Evolutionary conservation across 139 green algal genomes (phyloP).

Genomic region (Closterium sp.): DNA sequence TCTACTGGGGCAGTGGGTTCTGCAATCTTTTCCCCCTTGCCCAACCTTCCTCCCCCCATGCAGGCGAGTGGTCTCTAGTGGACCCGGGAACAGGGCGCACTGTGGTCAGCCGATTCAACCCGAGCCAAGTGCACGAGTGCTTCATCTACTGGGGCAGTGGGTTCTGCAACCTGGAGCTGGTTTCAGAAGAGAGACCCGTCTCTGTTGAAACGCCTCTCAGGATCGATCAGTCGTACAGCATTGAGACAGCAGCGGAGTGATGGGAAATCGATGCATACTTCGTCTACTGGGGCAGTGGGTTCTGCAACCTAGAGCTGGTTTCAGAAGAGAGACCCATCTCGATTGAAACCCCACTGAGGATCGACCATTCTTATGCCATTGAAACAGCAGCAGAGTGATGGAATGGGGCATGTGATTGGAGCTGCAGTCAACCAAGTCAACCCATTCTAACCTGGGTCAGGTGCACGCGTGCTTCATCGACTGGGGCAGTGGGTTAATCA

Average conservation of each 20-base stretch:
- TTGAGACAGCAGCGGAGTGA: neutral
- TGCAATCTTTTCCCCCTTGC: too few species aligned
- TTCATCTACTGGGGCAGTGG: too few species aligned
- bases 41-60: too few species aligned
- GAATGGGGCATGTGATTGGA: too few species aligned
- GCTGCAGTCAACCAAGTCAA: conserved; percentile 21
- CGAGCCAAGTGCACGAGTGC: neutral
- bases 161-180: too few species aligned
- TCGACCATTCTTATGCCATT: conserved; percentile 25
- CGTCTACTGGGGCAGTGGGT: conserved; percentile 16
- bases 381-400: neutral
- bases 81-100: too few species aligned
- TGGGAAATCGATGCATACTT: too few species aligned
- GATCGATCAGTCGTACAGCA: conserved; percentile 14
- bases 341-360: neutral
- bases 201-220: too few species aligned
- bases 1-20: too few species aligned
- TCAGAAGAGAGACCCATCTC: conserved; percentile 21
- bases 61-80: too few species aligned
- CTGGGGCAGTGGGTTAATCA: neutral
- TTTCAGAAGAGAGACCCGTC: too few species aligned
- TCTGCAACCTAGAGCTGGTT: conserved; percentile 36
- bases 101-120: conserved; percentile 9
- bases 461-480: conserved; percentile 9
- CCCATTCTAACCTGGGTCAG: too few species aligned